phyloP scores from a whole-genome alignment of 1,284 basidiomycete genomes.

The Laetiporus sulphureus region DNA sequence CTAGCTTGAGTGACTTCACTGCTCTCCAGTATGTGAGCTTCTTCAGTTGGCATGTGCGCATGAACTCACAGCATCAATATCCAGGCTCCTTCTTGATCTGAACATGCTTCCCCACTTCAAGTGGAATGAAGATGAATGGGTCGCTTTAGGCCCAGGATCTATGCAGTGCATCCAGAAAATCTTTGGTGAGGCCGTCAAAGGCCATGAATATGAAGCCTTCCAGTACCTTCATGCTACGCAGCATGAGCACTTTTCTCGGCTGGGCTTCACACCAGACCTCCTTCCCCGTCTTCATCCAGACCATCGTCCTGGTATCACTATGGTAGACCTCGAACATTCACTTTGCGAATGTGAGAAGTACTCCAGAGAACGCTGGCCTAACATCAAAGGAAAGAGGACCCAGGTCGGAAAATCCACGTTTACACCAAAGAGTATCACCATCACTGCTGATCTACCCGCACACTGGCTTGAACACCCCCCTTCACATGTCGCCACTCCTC shows the following conservation, averaged over 20 bases:
- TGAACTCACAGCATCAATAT: background rate
- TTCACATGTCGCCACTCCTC: constrained; percentile 8
- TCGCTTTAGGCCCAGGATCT: constrained; percentile 35
- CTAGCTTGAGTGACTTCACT: constrained; percentile 34
- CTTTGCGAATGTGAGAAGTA: constrained; percentile 41
- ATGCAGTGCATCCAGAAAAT: constrained; percentile 33
- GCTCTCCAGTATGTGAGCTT: constrained; percentile 32
- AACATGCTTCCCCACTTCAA: constrained; percentile 34
- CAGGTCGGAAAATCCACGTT: constrained; percentile 17
- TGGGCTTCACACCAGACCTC: constrained; percentile 22
- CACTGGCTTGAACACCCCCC: constrained; percentile 23
- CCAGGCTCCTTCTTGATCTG: constrained; percentile 34
- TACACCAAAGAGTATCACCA: constrained; percentile 16
- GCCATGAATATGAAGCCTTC: constrained; percentile 30
- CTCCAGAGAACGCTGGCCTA: constrained; percentile 26
- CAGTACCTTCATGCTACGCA: constrained; percentile 32
- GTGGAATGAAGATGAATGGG: constrained; percentile 35
- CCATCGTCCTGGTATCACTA: constrained; percentile 20
- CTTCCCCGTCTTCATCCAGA: constrained; percentile 22
- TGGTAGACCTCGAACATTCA: constrained; percentile 40
- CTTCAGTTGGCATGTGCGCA: background rate
- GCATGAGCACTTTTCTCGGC: constrained; percentile 29
- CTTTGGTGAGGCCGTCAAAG: constrained; percentile 28
- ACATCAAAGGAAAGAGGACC: constrained; percentile 23
- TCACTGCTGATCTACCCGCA: constrained; percentile 25